Evolutionary conservation across 2,329 filamentous ascomycete genomes (phyloP).

Genomic region (Xylariales sp.): DNA sequence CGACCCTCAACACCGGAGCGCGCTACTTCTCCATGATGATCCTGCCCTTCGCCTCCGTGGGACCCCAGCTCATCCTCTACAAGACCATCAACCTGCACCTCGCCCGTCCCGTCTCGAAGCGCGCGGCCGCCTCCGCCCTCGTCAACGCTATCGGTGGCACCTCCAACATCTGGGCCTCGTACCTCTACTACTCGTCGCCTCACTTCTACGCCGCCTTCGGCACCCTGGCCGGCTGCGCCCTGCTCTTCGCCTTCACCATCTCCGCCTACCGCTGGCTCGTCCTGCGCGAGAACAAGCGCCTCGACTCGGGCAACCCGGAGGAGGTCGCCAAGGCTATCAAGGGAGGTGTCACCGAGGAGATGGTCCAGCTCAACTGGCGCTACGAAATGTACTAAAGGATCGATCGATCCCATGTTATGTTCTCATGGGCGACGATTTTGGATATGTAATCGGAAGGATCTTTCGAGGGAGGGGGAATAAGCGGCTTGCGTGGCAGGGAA

Average conservation of each 20-base stretch:
- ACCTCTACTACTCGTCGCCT: slow-evolving; percentile 20
- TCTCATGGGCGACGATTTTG: too few species aligned
- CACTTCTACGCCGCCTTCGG: slow-evolving; percentile 20
- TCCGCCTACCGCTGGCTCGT: slow-evolving; percentile 15
- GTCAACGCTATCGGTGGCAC: slow-evolving; percentile 24
- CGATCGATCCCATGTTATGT: too few species aligned
- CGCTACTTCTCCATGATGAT: slow-evolving; percentile 28
- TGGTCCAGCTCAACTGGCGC: slow-evolving; percentile 19
- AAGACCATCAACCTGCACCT: slow-evolving; percentile 9
- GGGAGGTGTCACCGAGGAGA: slow-evolving; percentile 17
- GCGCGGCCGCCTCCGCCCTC: slow-evolving; percentile 21
- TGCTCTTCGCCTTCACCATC: slow-evolving; percentile 15
- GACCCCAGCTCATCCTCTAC: slow-evolving; percentile 5
- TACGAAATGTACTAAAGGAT: slow-evolving; percentile 11
- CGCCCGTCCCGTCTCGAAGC: slow-evolving; percentile 18
- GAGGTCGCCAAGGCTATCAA: slow-evolving; percentile 15
- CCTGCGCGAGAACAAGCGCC: slow-evolving; percentile 13
- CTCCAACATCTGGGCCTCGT: slow-evolving; percentile 22
- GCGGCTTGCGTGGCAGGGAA: too few species aligned
- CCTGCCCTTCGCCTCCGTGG: slow-evolving; percentile 11
- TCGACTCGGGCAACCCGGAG: slow-evolving; percentile 13
- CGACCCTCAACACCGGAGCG: slow-evolving; percentile 19
- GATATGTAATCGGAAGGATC: too few species aligned
- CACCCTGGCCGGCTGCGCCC: slow-evolving; percentile 14
- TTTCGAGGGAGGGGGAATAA: too few species aligned